phyloP scores from a whole-genome alignment of 1,284 basidiomycete genomes.

The Cerrena zonata region DNA sequence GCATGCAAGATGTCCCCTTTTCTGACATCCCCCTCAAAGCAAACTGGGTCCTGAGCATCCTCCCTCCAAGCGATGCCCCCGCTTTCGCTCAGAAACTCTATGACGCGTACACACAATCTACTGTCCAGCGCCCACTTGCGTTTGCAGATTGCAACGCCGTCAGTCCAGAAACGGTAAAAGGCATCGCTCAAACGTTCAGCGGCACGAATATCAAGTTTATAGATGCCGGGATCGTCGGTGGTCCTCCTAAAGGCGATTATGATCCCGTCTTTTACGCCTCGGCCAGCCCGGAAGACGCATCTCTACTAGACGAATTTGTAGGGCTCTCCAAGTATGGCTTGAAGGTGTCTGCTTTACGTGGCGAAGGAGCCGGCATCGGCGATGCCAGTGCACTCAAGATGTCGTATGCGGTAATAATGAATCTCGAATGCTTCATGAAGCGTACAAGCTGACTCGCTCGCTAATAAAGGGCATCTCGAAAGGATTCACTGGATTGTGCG shows the following conservation, averaged over 20 bases:
- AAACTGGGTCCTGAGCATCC: conserved; percentile 48
- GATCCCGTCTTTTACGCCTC: conserved; percentile 55
- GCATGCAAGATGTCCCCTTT: conserved; percentile 46
- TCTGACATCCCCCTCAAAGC: conserved; percentile 38
- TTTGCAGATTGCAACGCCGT: conserved; percentile 62
- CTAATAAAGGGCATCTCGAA: conserved; percentile 46
- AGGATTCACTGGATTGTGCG: conserved; percentile 48
- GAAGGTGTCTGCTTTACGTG: conserved; percentile 40
- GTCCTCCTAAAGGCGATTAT: conserved; percentile 43
- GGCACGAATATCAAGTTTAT: conserved; percentile 40
- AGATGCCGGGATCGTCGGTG: conserved; percentile 56
- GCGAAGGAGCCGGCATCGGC: conserved; percentile 44
- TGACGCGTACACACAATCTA: conserved; percentile 18
- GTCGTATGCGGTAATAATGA: conserved; percentile 49
- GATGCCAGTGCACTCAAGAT: conserved; percentile 60
- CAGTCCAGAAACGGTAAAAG: conserved; percentile 44
- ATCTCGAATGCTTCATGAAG: background rate
- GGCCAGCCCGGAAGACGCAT: conserved; percentile 30
- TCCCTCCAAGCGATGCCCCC: conserved; percentile 51
- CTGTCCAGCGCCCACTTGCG: background rate
- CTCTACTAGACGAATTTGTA: conserved; percentile 39
- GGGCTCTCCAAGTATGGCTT: conserved; percentile 39
- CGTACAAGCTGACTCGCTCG: background rate
- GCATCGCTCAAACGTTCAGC: conserved; percentile 41
- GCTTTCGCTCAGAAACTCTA: conserved; percentile 42